A percentile compares a stretch with the other conserved stretches of the same genome.
Conservation (phyloP, 1,284 basidiomycete species). For the Agaricales sp. region DNA sequence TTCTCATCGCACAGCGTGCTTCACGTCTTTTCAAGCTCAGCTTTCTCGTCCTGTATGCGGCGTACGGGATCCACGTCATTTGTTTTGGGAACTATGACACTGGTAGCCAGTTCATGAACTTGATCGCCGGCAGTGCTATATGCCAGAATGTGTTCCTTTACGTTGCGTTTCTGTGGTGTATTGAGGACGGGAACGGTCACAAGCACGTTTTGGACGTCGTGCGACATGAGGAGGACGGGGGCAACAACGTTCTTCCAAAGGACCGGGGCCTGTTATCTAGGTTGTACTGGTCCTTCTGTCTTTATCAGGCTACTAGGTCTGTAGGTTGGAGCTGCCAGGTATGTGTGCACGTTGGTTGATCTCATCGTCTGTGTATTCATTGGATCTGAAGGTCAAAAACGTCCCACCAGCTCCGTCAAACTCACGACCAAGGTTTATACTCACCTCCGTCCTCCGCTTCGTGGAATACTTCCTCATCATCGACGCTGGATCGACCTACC, state of each 20-base stretch:
- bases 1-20: background rate
- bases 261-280: background rate
- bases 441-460: background rate
- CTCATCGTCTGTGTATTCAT: background rate
- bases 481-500: background rate
- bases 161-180: background rate
- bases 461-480: background rate
- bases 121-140: background rate
- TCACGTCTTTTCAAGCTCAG: background rate
- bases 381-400: background rate
- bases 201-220: slow-evolving; percentile 1
- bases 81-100: background rate
- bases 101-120: background rate
- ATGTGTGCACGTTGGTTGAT: background rate
- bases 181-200: background rate
- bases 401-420: background rate
- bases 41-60: background rate
- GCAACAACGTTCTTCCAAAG: background rate
- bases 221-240: background rate
- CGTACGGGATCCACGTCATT: background rate
- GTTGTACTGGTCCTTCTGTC: background rate
- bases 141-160: background rate
- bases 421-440: background rate
- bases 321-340: background rate
- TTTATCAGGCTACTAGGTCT: background rate